Evolutionary conservation across 2,329 filamentous ascomycete genomes (phyloP).

Genomic region (Byssoonygena ceratinophila): DNA sequence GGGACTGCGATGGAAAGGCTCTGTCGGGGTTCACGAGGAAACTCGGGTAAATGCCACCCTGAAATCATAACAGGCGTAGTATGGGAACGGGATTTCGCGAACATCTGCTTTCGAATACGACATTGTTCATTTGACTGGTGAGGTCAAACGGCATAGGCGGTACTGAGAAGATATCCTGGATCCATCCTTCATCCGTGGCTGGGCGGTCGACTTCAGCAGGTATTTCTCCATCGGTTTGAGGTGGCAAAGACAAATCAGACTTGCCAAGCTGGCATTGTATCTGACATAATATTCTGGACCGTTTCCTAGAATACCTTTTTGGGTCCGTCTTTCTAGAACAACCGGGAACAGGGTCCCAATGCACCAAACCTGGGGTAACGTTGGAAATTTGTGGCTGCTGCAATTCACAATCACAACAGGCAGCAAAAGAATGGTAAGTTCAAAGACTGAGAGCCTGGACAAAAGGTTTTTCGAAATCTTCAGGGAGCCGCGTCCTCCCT

Average conservation of each 20-base stretch:
- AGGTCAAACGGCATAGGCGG: neutral
- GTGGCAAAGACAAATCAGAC: slow-evolving; percentile 4
- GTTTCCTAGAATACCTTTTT: neutral
- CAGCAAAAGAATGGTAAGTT: neutral
- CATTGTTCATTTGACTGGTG: slow-evolving; percentile 3
- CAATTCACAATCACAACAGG: neutral
- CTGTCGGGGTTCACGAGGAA: slow-evolving; percentile 2
- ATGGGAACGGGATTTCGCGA: slow-evolving; percentile 5
- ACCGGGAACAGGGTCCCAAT: slow-evolving; percentile 6
- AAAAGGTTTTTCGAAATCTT: neutral
- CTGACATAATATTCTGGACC: neutral
- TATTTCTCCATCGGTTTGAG: neutral
- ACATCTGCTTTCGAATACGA: slow-evolving; percentile 5
- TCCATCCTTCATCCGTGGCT: slow-evolving; percentile 1
- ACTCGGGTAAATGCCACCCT: slow-evolving; percentile 8
- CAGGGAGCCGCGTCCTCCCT: neutral
- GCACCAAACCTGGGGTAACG: slow-evolving; percentile 10
- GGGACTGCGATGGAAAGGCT: neutral
- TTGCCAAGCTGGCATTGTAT: neutral
- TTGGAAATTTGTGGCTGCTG: neutral
- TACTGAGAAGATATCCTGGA: slow-evolving; percentile 1
- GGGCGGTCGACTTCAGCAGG: slow-evolving; percentile 1
- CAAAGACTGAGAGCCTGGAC: neutral
- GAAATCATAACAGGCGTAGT: slow-evolving; percentile 5
- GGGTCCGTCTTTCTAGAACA: slow-evolving; percentile 8